Percentiles rank a stretch among this genome's conserved stretches.
Conservation (phyloP, 2,329 filamentous ascomycete species). For the Chaetoscypha palmicola region DNA sequence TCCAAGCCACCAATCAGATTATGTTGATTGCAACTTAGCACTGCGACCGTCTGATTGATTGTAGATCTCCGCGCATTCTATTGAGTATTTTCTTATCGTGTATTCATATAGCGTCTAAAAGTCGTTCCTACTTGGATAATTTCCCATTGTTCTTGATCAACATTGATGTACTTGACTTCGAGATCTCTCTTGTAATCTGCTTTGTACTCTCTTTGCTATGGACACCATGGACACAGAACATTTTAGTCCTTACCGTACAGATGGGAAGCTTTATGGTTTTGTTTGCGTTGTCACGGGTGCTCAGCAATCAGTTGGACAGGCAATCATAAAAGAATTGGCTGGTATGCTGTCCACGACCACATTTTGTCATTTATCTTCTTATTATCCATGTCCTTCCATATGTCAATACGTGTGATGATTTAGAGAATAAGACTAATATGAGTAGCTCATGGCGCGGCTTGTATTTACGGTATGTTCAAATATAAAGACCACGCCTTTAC, state of each 20-base stretch:
- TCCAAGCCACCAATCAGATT: conserved; percentile 2
- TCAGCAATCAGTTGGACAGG: conserved; percentile 51
- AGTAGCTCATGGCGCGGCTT: conserved; percentile 56
- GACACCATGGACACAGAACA: conserved; percentile 20
- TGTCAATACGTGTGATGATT: too few species aligned
- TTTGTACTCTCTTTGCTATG: conserved; percentile 2
- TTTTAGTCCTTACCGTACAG: conserved; percentile 27
- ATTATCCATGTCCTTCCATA: too few species aligned
- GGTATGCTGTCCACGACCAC: conserved; percentile 33
- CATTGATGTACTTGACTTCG: not conserved
- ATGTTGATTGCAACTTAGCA: not conserved
- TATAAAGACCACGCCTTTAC: not conserved
- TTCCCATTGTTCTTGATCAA: not conserved
- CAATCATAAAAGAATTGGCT: conserved; percentile 53
- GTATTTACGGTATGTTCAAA: conserved; percentile 45
- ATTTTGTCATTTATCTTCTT: too few species aligned
- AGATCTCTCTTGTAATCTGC: not conserved
- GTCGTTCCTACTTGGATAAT: too few species aligned
- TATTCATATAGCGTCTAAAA: too few species aligned
- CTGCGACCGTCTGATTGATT: conserved; percentile 1
- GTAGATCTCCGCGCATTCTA: conserved; percentile 7
- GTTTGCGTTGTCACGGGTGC: conserved; percentile 59
- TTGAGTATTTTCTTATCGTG: conserved; percentile 1
- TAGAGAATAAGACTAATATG: too few species aligned
- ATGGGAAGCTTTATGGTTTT: conserved; percentile 48